Evolutionary conservation across 108 stramenopile species (phyloP).

Genomic region (Skeletonema costatum): DNA sequence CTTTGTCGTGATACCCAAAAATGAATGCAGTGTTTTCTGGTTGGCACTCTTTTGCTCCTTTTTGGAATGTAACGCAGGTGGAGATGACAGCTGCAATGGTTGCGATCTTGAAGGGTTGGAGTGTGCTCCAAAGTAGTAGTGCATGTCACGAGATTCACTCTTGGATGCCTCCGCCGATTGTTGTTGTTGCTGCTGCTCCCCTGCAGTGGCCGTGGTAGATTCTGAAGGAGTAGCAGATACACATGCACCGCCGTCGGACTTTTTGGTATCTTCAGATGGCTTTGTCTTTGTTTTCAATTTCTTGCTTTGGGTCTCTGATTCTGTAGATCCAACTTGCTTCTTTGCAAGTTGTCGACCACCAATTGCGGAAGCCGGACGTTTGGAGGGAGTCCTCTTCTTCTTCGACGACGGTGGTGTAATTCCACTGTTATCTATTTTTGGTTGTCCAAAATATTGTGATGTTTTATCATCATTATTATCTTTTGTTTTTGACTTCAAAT

Average conservation of each 20-base stretch:
- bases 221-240: background rate
- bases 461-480: background rate
- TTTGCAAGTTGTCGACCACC: background rate
- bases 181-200: background rate
- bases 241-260: background rate
- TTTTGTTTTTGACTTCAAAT: background rate
- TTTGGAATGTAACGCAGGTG: slow-evolving; percentile 15
- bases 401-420: slow-evolving; percentile 1
- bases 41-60: background rate
- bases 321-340: background rate
- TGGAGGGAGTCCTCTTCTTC: slow-evolving; percentile 48
- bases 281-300: slow-evolving; percentile 1
- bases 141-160: slow-evolving; percentile 22
- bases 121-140: slow-evolving; percentile 19
- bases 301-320: background rate
- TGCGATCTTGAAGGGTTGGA: slow-evolving; percentile 8
- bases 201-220: background rate
- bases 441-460: background rate
- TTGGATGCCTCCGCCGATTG: slow-evolving; percentile 1
- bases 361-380: slow-evolving; percentile 38
- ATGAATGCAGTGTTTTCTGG: slow-evolving; percentile 19
- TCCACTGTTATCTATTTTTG: background rate
- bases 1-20: slow-evolving; percentile 11
- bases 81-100: slow-evolving; percentile 7
- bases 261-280: background rate